Evolutionary conservation across 176 grass and related monocot species (phyloP), one percentile per base, ranked within the genome.

Genomic region (Oryza nivara): DNA sequence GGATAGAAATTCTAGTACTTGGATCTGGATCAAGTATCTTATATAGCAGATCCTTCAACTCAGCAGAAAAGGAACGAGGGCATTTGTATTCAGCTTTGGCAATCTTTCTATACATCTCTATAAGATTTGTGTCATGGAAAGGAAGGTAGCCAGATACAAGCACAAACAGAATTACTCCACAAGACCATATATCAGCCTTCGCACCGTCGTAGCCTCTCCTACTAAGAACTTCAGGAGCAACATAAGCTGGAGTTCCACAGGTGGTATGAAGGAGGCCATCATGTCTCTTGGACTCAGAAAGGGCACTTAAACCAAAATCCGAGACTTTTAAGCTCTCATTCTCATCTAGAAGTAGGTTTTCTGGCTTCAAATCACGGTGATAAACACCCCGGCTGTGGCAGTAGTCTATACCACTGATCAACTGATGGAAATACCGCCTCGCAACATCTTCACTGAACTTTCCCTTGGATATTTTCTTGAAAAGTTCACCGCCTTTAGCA

Each of bases 371-470:
- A 19, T 89, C 77, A 0, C 87, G 82, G 70, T 89, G 87, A 79
- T 89, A 89, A 40, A 85, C 87, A 70, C 82, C 87, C 64, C 71
- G 87, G 65, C 87, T 89, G 23, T 93, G 92, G 72, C 92, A 93
- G 72, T 86, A 93, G 14, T 93, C 80, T 17, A 93, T 78, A 0
- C 88, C 92, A 49, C 69, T 22, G 17, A 91, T 65, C 40, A 93
- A 63, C 35, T 93, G 88, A 5, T 83, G 88, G 58, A 91, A 93
- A 35, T 88, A 93, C 23, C n/a, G 83, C 70, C 92, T 82, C 0
- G 83, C 88, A 51, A 52, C 70, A 64, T 88, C 86, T 80, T 93
- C 92, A 4, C 23, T 74, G 10, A 93, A 82, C 67, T 74, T 83
- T 0, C 65, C 86, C 68, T 88, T 88, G 73, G 80, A 49, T 58